These are phyloP conservation scores for Zanthoxylum bungeanum DNA, from an alignment of 345 rosid genomes.

Conservation along the genomic window DNA sequence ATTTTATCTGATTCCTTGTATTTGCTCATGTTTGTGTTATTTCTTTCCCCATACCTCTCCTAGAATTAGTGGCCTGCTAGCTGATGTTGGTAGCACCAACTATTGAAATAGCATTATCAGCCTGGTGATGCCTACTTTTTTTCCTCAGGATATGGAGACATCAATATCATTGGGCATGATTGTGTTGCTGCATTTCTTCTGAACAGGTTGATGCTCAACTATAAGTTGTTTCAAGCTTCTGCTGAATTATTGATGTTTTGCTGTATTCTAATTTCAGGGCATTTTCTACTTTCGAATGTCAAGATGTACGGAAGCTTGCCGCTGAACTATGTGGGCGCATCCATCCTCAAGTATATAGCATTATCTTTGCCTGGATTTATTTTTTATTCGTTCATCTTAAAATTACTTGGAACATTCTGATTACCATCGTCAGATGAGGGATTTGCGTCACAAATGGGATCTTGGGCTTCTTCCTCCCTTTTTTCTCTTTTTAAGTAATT, in stretches of 20 bases:
- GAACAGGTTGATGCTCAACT: conserved; percentile 49
- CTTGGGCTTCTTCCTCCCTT: not conserved
- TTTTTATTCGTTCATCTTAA: conserved; percentile 13
- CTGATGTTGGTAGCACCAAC: not conserved
- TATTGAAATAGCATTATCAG: not conserved
- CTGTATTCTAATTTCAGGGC: conserved; percentile 50
- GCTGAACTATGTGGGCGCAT: conserved; percentile 96
- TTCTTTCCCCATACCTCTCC: not conserved
- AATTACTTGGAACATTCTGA: not conserved
- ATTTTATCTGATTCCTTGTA: not conserved
- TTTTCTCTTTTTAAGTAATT: not conserved
- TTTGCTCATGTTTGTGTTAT: not conserved
- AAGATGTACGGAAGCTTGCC: conserved; percentile 80
- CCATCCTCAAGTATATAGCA: conserved; percentile 58
- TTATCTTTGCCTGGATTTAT: conserved; percentile 1
- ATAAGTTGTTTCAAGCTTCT: conserved; percentile 18
- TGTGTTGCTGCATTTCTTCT: conserved; percentile 64
- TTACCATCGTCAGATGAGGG: not conserved
- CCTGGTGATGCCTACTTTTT: conserved; percentile 5
- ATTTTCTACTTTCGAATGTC: conserved; percentile 61
- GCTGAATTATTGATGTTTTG: conserved; percentile 13
- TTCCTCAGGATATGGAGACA: conserved; percentile 41
- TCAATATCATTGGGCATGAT: conserved; percentile 35
- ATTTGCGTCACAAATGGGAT: not conserved
- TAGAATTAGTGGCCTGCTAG: conserved; percentile 1